Conservation (phyloP, 2,329 filamentous ascomycete genomes). For the Fusarium sarcochroum region DNA sequence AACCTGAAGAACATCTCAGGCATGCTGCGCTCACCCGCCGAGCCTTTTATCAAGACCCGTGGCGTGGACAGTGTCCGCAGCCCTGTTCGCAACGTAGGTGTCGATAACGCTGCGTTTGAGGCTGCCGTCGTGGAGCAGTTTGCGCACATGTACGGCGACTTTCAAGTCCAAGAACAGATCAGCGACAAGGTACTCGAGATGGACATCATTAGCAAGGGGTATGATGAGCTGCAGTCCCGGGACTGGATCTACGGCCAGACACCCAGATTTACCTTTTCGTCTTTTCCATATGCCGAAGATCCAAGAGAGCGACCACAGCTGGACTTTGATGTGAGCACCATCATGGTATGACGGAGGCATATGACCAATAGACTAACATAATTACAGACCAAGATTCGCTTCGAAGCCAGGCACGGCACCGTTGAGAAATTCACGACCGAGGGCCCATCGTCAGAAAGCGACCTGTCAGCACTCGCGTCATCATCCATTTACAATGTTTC, state of each 20-base stretch:
- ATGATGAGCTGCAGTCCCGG: constrained; percentile 62
- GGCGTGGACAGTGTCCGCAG: constrained; percentile 95
- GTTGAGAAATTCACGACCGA: constrained; percentile 53
- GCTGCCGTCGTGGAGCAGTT: constrained; percentile 76
- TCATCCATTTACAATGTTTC: constrained; percentile 44
- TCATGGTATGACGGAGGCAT: neutral
- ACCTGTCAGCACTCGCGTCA: constrained; percentile 32
- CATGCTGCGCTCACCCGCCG: constrained; percentile 83
- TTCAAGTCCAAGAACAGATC: constrained; percentile 57
- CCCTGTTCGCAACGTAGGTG: constrained; percentile 82
- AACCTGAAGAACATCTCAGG: constrained; percentile 78
- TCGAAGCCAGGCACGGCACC: constrained; percentile 56
- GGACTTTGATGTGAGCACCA: constrained; percentile 60
- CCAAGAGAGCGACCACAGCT: constrained; percentile 67
- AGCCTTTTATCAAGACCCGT: constrained; percentile 80
- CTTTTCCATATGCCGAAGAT: constrained; percentile 70
- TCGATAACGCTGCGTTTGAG: constrained; percentile 64
- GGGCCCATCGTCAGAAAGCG: constrained; percentile 27
- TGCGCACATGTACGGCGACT: constrained; percentile 71
- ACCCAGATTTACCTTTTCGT: constrained; percentile 82
- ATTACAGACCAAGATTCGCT: constrained; percentile 51
- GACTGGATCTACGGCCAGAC: constrained; percentile 90
- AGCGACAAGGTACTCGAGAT: constrained; percentile 65
- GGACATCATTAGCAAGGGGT: constrained; percentile 61
- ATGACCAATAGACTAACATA: constrained; percentile 15